Base-by-base conservation (phyloP, 2,329 filamentous ascomycete species). In the Aspergillus sp. region DNA sequence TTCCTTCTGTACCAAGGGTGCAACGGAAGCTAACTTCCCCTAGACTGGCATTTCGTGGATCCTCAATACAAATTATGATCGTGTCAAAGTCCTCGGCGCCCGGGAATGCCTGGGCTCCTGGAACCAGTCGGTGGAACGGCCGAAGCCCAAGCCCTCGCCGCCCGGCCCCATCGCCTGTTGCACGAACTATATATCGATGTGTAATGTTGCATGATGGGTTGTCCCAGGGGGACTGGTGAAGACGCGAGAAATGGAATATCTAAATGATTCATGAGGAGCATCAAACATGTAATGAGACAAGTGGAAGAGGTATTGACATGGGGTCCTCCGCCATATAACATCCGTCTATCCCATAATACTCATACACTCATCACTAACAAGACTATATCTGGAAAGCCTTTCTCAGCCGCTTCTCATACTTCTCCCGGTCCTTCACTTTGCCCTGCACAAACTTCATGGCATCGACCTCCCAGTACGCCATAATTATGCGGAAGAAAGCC, bases 341-440 rank as follows among this genome's bases (percentile, higher is more conserved):
- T 38, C 14, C 34, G 7, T 17, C 34, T 38, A 38, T 17, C 14
- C 34, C 14, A 38, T 38, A 38, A 38, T 38, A 38, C 2, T 38
- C 34, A 38, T 17, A 38, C 34, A n/a, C 34, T 17, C 34, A 38
- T 17, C 34, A n/a, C n/a, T n/a, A 17, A 16, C 34, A 38, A 4
- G 10, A 46, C 40, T 42, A 42, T 19, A 42, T 23, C 40, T 42
- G 40, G 17, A 46, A 46, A 11, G 44, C 44, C 29, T 46, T 34
- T 16, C 45, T 11, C n/a, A 47, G 21, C 14, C 34, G 6, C 10
- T 47, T 38, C 34, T 42, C 19, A 41, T 48, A 48, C 20, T 20
- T 25, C 20, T 48, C 46, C n/a, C 34, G 6, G 20, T 48, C 36
- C n/a, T 48, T 32, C 11, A 48, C 20, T 14, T 48, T 48, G 2